phyloP scores from a whole-genome alignment of 345 rosid genomes.

The Xanthoceras sorbifolium region DNA sequence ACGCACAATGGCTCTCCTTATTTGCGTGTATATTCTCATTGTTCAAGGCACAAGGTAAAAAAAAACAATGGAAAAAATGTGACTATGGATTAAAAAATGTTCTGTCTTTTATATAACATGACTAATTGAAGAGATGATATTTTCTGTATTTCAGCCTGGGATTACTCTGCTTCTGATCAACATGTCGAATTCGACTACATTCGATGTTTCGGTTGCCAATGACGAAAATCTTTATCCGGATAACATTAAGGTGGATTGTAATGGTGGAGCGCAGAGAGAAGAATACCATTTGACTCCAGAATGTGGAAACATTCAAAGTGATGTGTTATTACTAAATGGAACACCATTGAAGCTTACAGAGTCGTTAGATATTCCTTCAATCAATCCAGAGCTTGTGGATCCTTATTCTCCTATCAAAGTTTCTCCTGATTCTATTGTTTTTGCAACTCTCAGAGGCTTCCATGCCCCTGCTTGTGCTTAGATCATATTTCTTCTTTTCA shows the following conservation, averaged over 20 bases:
- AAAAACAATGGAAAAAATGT: background rate
- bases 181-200: conserved; percentile 46
- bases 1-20: conserved; percentile 42
- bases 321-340: conserved; percentile 54
- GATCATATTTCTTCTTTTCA: background rate
- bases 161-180: conserved; percentile 48
- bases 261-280: conserved; percentile 30
- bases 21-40: conserved; percentile 54
- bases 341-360: conserved; percentile 46
- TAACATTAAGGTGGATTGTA: background rate
- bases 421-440: conserved; percentile 45
- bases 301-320: conserved; percentile 59
- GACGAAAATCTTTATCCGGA: conserved; percentile 33
- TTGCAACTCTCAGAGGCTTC: conserved; percentile 41
- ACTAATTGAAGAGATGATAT: background rate
- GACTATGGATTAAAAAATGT: background rate
- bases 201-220: conserved; percentile 33
- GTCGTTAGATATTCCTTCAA: conserved; percentile 39
- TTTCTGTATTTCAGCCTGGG: conserved; percentile 27
- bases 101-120: background rate
- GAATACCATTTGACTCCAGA: conserved; percentile 66
- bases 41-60: conserved; percentile 46
- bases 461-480: conserved; percentile 61
- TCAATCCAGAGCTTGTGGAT: conserved; percentile 46
- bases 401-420: conserved; percentile 35